Evolutionary conservation across 768 basidiomycete species (phyloP).

Genomic region (Lactarius deliciosus): DNA sequence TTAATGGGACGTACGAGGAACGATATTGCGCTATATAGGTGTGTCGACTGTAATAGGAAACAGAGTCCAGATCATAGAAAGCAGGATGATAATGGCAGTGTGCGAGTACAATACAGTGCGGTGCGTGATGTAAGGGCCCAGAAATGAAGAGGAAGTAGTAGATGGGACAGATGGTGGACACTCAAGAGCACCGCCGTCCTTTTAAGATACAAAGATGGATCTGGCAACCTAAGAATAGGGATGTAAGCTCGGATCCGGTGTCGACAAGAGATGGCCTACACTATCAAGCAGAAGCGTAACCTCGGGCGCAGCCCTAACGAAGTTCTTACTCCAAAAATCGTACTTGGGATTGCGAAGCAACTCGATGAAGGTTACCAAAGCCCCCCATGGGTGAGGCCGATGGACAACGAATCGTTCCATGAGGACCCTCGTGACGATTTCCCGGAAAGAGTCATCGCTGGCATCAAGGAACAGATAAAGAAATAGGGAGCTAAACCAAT

Average conservation of each 20-base stretch:
- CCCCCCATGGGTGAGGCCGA: constrained; percentile 96
- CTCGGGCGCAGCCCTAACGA: constrained; percentile 81
- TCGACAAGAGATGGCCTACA: constrained; percentile 46
- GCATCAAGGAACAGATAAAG: constrained; percentile 85
- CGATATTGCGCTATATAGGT: constrained; percentile 38
- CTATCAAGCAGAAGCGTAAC: constrained; percentile 82
- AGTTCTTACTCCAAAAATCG: constrained; percentile 88
- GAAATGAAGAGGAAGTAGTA: constrained; percentile 52
- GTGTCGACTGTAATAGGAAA: constrained; percentile 41
- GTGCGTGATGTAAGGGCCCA: constrained; percentile 55
- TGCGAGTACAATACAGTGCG: constrained; percentile 88
- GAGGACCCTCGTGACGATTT: constrained; percentile 85
- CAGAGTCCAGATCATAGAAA: constrained; percentile 49
- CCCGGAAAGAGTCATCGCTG: constrained; percentile 72
- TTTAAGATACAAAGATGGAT: constrained; percentile 72
- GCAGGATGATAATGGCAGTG: constrained; percentile 44
- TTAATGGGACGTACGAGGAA: constrained; percentile 33
- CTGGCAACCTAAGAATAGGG: constrained; percentile 58
- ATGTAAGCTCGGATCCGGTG: constrained; percentile 24
- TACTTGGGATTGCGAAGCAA: constrained; percentile 87
- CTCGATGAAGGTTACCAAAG: constrained; percentile 91
- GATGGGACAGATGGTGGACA: constrained; percentile 75
- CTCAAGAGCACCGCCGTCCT: constrained; percentile 18
- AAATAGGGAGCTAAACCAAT: constrained; percentile 93
- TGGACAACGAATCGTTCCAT: constrained; percentile 93